Evolutionary conservation across 805 yeast genomes (phyloP).

Genomic region (Myxozyma neotropica): DNA sequence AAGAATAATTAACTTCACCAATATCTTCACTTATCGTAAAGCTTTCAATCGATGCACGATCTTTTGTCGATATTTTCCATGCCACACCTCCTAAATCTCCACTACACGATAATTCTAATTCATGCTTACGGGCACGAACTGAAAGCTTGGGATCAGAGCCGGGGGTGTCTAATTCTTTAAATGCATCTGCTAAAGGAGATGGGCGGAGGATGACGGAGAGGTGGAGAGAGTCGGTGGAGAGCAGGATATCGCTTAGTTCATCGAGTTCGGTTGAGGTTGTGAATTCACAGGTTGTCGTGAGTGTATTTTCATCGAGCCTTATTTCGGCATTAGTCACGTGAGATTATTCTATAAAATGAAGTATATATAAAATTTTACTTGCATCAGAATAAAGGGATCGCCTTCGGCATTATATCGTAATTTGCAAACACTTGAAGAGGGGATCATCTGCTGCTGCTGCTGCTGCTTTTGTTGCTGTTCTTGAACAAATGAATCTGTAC

Average conservation of each 20-base stretch:
- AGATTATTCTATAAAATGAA: no score
- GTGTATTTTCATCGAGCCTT: slow-evolving; percentile 31
- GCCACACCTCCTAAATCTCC: slow-evolving; percentile 28
- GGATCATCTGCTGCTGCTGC: slow-evolving; percentile 6
- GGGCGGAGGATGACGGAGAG: slow-evolving; percentile 23
- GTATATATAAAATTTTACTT: neutral
- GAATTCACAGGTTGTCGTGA: slow-evolving; percentile 36
- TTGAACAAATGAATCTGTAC: neutral
- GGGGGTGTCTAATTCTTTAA: slow-evolving; percentile 29
- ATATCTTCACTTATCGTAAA: slow-evolving; percentile 5
- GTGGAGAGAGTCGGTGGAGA: slow-evolving; percentile 20
- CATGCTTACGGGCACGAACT: slow-evolving; percentile 3
- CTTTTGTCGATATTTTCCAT: slow-evolving; percentile 14
- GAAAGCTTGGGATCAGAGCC: slow-evolving; percentile 16
- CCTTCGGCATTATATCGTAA: slow-evolving; percentile 20
- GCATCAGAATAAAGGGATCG: slow-evolving; percentile 30
- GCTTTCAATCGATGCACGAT: slow-evolving; percentile 19
- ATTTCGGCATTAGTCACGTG: neutral
- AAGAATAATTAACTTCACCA: neutral
- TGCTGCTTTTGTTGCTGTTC: neutral
- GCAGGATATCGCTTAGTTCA: slow-evolving; percentile 14
- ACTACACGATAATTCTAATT: slow-evolving; percentile 1
- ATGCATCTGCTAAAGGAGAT: slow-evolving; percentile 20
- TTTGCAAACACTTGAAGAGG: slow-evolving; percentile 27
- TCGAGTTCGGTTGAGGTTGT: slow-evolving; percentile 28